Percentiles rank a stretch among this genome's conserved stretches.
These are phyloP conservation scores for Curvularia eragrostidis DNA, from an alignment of 2,329 filamentous ascomycete genomes.

Conservation along the genomic window DNA sequence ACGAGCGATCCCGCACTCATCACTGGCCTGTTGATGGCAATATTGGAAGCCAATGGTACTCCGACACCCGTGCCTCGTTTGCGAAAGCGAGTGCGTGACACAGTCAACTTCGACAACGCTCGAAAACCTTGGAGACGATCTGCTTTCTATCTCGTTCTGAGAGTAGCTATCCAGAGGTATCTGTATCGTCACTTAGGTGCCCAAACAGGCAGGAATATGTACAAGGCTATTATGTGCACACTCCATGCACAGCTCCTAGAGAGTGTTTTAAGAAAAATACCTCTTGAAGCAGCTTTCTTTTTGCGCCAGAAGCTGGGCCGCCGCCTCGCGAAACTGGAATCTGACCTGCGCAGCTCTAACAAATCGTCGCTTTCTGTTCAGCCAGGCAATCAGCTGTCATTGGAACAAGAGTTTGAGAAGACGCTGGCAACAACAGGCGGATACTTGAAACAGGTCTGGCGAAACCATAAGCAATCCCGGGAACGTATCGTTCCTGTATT, in stretches of 20 bases:
- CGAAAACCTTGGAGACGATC: slow-evolving; percentile 67
- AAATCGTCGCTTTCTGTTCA: neutral
- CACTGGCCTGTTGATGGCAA: slow-evolving; percentile 64
- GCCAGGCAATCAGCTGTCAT: neutral
- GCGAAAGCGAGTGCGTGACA: slow-evolving; percentile 67
- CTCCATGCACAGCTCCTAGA: slow-evolving; percentile 58
- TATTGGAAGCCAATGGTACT: slow-evolving; percentile 63
- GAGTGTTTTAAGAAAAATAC: slow-evolving; percentile 42
- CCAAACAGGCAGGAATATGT: slow-evolving; percentile 56
- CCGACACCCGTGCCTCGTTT: slow-evolving; percentile 49
- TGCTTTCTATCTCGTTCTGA: slow-evolving; percentile 67
- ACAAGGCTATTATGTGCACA: slow-evolving; percentile 65
- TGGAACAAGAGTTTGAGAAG: slow-evolving; percentile 22
- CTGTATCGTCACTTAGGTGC: slow-evolving; percentile 53
- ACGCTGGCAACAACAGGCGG: slow-evolving; percentile 19
- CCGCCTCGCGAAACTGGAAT: slow-evolving; percentile 65
- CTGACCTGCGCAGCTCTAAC: slow-evolving; percentile 34
- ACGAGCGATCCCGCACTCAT: slow-evolving; percentile 65
- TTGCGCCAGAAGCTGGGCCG: slow-evolving; percentile 63
- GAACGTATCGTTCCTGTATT: slow-evolving; percentile 54
- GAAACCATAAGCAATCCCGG: slow-evolving; percentile 25
- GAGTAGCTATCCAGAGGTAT: slow-evolving; percentile 63
- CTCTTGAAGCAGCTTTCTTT: slow-evolving; percentile 48
- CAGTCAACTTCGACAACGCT: slow-evolving; percentile 60
- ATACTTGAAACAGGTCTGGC: slow-evolving; percentile 33